Evolutionary conservation across 2,329 filamentous ascomycete species (phyloP).

Genomic region (Scedosporium minutisporum): DNA sequence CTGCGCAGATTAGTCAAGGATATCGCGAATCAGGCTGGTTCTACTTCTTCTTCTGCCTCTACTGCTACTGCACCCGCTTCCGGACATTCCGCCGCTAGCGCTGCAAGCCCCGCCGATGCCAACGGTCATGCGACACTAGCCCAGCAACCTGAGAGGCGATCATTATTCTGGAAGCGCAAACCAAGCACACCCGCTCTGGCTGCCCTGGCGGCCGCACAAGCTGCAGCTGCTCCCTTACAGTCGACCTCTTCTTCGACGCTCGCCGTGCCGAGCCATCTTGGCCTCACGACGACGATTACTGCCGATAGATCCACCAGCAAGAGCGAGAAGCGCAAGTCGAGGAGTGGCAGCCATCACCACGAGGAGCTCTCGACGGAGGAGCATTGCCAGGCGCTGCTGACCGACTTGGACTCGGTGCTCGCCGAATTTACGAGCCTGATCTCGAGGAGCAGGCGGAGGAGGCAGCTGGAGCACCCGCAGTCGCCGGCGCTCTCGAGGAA

Average conservation of each 20-base stretch:
- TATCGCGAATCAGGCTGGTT: conserved; percentile 51
- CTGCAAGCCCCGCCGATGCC: conserved; percentile 27
- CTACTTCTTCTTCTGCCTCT: too few relatives aligned
- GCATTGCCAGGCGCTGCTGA: conserved; percentile 72
- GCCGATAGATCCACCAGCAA: conserved; percentile 19
- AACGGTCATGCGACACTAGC: conserved; percentile 36
- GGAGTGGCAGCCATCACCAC: conserved; percentile 23
- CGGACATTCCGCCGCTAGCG: conserved; percentile 15
- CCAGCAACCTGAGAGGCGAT: conserved; percentile 44
- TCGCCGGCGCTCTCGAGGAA: conserved; percentile 31
- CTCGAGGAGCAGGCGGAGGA: conserved; percentile 67
- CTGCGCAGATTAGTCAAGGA: conserved; percentile 79
- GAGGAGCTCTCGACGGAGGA: conserved; percentile 65
- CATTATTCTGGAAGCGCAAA: conserved; percentile 85
- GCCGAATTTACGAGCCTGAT: conserved; percentile 72
- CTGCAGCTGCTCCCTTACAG: conserved; percentile 12
- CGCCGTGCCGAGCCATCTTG: conserved; percentile 32
- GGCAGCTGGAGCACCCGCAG: conserved; percentile 44
- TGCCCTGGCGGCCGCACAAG: conserved; percentile 25
- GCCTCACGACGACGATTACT: conserved; percentile 18
- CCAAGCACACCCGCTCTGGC: conserved; percentile 42
- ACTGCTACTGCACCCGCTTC: conserved; percentile 26
- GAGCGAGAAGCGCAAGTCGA: conserved; percentile 25
- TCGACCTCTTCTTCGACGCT: conserved; percentile 25
- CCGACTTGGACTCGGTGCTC: conserved; percentile 76